Evolutionary conservation across 1,284 basidiomycete genomes (phyloP), one percentile per base, ranked within the genome.

Genomic region (Gymnopus androsaceus): DNA sequence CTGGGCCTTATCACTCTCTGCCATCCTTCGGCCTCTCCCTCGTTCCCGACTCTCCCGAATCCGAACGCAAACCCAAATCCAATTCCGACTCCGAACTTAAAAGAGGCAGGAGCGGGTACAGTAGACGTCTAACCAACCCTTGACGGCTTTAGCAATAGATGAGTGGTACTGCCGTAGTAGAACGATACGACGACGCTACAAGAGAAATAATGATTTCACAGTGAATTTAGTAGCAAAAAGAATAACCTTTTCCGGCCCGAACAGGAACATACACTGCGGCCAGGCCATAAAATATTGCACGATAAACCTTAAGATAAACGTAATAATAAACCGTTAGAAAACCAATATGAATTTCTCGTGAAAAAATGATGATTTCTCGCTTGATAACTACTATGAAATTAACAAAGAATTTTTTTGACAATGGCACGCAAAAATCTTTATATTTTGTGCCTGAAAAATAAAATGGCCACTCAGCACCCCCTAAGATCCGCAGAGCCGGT

Each of bases 101-200:
- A n/a, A n/a, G n/a, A n/a, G n/a, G n/a, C n/a, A 30, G 9, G 7
- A n/a, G 15, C 8, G 3, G 85, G 83, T 2, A 90, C 84, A 1
- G 83, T 86, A 9, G 86, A 88, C 38, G 86, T 63, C 56, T 90
- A 78, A 8, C 87, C 88, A 52, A 90, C 80, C n/a, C 81, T 79
- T 0, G 88, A 84, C 1, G 81, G 80, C 64, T 89, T 85, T 49
- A 72, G 69, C 0, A 81, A 83, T 1, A 86, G 87, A 59, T 83
- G 75, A 0, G 80, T 80, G 37, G 88, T 65, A 62, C 87, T 85
- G 19, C 87, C 87, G 60, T 80, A 88, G 67, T 88, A 82, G 66
- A 83, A 88, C 19, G 81, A 66, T 7, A 79, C 72, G 12, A 83
- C 57, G 4, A 81, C 79, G 14, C 82, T 83, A 9, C 23, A 21